Evolutionary conservation across 2,329 filamentous ascomycete genomes (phyloP), one percentile per base, ranked within the genome.

Genomic region (Phialocephala subalpina): DNA sequence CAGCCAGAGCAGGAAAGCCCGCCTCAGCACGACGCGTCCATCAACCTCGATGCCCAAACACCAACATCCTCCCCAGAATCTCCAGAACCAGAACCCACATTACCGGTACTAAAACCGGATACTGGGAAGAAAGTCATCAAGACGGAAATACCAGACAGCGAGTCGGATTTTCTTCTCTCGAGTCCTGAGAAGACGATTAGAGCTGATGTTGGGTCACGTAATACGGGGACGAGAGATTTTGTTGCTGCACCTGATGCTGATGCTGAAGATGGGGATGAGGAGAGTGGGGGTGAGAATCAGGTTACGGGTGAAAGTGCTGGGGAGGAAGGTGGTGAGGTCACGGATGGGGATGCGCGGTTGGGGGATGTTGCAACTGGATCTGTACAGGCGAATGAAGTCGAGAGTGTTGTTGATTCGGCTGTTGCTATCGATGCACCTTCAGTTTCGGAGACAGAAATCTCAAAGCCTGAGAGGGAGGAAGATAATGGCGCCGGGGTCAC

Each of bases 131-230:
- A 14, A 20, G 22, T 27, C n/a, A 29, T 14, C 7, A 27, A 33
- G 25, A 18, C 27, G 14, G 49, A 53, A 14, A 53, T 53, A 29
- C 49, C 49, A 33, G 49, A 53, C 18, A 53, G 49, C 49, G 49
- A 53, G 14, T 22, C 22, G 16, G 1, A 29, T 33, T 53, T 25
- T 53, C 1, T 4, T 1, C 5, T 18, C 22, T 33, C 25, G 3
- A 53, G 49, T 29, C 49, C 49, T 1, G 49, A 29, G 22, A 53
- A 53, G 27, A 53, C 11, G 27, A 20, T 14, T 16, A 33, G 9
- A 27, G 49, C 16, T 29, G 49, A 33, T 29, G 49, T 12, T 16
- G 49, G 25, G 25, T 29, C 5, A 22, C 49, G 2, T 29, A 4
- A n/a, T 16, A 14, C 25, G 14, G 49, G 25, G 12, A 18, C 22